These are phyloP conservation scores for Cordyceps tenuipes DNA, from an alignment of 2,329 filamentous ascomycete genomes.

Conservation along the genomic window DNA sequence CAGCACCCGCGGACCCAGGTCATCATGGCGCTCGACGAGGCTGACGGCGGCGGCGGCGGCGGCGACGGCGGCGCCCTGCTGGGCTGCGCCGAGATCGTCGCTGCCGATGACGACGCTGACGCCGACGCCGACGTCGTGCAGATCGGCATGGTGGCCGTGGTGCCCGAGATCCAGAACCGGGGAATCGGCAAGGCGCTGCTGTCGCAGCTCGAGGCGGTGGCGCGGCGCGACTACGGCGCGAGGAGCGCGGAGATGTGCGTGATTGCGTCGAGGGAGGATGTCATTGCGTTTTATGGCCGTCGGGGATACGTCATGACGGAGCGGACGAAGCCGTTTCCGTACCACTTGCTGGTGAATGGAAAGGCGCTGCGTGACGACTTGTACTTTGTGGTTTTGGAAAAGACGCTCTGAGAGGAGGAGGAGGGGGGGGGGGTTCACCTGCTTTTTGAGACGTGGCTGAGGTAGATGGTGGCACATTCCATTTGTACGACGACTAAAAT, in stretches of 20 bases:
- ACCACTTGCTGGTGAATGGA: constrained; percentile 26
- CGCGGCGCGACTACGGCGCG: constrained; percentile 26
- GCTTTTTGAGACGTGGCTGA: too few species aligned
- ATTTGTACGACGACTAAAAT: too few species aligned
- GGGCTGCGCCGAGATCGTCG: constrained; percentile 36
- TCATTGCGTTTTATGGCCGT: constrained; percentile 37
- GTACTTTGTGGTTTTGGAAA: constrained; percentile 33
- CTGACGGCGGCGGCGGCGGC: constrained; percentile 1
- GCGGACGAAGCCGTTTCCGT: constrained; percentile 34
- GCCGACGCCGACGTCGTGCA: constrained; percentile 23
- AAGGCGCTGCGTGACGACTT: constrained; percentile 33
- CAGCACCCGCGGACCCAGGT: constrained; percentile 26
- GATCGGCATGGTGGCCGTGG: constrained; percentile 41
- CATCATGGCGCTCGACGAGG: constrained; percentile 27
- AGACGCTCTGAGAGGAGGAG: constrained; percentile 13
- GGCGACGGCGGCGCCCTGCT: constrained; percentile 19
- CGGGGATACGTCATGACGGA: constrained; percentile 34
- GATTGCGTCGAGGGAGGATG: constrained; percentile 33
- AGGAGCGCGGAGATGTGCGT: constrained; percentile 35
- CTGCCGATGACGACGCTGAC: constrained; percentile 13
- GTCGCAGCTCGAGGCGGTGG: constrained; percentile 16
- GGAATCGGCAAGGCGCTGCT: constrained; percentile 36
- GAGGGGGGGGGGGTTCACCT: too few species aligned
- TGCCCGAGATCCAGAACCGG: constrained; percentile 31
- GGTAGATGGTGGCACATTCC: too few species aligned